Evolutionary conservation across 805 yeast species (phyloP), one percentile per base, ranked within the genome.

Genomic region (Ogataea wickerhamii): DNA sequence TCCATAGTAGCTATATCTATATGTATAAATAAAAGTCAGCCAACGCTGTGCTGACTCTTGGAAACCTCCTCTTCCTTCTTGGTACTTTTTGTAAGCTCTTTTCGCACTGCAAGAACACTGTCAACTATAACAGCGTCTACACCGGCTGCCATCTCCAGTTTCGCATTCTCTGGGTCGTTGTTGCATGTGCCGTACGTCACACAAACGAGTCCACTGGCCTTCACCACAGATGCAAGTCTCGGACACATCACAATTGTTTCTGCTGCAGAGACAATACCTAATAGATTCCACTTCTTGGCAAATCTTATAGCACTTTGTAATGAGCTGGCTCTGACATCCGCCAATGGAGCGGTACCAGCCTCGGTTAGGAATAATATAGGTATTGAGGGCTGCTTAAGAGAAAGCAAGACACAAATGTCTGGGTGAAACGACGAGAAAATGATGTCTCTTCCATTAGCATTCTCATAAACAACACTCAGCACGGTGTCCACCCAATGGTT

Each of bases 121-220:
- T 91, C 98, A 3, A 87, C 97, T 63, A 91, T 91, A n/a, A 91
- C 97, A 0, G 98, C 98, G 68, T 91, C 98, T 10, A 91, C 96
- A 6, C 98, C 98, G 3, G 94, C 89, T 46, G 78, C 79, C 82
- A 91, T 82, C 61, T 91, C 96, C 40, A 84, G 67, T 49, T 78
- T 80, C 20, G 95, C 88, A 44, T 80, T 79, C 40, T 77, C 87
- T 0, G 97, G 96, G 24, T 78, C 79, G 53, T 91, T 91, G 60
- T 91, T 91, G 56, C 74, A 71, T 1, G 75, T 72, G 20, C 98
- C 98, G 52, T 91, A 91, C 0, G 96, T 86, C 40, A 91, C 91
- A 62, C 96, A 89, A 10, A 89, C 96, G 46, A 91, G 71, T 0
- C 97, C 97, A 34, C 84, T 77, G 12, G 87, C 80, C 59, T 91